phyloP scores from a whole-genome alignment of 1,284 basidiomycete genomes.

The Moesziomyces sp. region DNA sequence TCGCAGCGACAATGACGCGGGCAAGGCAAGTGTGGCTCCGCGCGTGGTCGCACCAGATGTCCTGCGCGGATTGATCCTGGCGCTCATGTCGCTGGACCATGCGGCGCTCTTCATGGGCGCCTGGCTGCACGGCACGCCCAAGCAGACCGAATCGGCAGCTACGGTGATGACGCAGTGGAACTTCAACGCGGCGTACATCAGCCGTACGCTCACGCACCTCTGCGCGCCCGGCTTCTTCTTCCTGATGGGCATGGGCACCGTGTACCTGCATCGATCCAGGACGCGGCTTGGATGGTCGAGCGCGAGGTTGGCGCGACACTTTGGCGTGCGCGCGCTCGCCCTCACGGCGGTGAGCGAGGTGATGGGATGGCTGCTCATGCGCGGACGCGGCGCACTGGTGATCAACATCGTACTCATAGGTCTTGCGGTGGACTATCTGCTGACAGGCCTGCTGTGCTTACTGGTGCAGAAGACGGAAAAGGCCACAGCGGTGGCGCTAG shows the following conservation, averaged over 20 bases:
- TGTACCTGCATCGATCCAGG: constrained; percentile 43
- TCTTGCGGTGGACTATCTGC: constrained; percentile 48
- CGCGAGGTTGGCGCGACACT: constrained; percentile 22
- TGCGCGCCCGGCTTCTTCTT: constrained; percentile 56
- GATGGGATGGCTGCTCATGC: constrained; percentile 26
- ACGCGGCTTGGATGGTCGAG: constrained; percentile 29
- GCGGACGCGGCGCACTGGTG: constrained; percentile 11
- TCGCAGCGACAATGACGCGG: not conserved
- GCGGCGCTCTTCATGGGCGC: constrained; percentile 40
- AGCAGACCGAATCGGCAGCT: constrained; percentile 34
- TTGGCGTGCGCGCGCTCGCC: constrained; percentile 27
- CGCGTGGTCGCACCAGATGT: constrained; percentile 54
- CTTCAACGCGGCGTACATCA: constrained; percentile 23
- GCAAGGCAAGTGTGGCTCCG: constrained; percentile 17
- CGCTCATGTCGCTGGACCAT: constrained; percentile 56
- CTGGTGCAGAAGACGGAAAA: constrained; percentile 19
- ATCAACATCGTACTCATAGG: constrained; percentile 53
- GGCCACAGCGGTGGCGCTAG: constrained; percentile 10
- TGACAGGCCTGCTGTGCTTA: constrained; percentile 40
- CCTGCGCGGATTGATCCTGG: constrained; percentile 53
- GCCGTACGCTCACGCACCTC: constrained; percentile 45
- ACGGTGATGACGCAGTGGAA: constrained; percentile 36
- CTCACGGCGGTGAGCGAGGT: constrained; percentile 46
- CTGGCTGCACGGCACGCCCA: constrained; percentile 49
- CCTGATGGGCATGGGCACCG: constrained; percentile 54